Conservation (phyloP, 495 filamentous ascomycete species). For the Podospora pseudocomata region DNA sequence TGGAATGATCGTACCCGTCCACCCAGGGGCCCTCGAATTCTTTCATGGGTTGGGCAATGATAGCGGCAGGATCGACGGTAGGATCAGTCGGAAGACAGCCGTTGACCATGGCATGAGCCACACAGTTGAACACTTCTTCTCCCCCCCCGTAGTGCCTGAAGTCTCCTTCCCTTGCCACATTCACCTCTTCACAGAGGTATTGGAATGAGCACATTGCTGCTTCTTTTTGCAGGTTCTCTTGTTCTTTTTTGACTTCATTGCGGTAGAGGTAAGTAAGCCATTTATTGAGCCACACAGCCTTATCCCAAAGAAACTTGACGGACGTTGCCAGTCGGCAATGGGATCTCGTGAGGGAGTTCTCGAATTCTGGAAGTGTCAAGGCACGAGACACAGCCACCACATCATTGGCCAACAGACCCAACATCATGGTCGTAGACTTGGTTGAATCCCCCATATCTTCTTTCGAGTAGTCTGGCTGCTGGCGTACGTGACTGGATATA, state of each 20-base stretch:
- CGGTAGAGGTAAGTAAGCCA: slow-evolving; percentile 4
- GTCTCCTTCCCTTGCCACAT: background rate
- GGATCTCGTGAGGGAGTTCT: background rate
- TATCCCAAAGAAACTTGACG: slow-evolving; percentile 21
- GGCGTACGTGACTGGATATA: slow-evolving; percentile 13
- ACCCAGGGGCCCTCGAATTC: background rate
- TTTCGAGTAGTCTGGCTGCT: background rate
- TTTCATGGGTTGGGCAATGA: background rate
- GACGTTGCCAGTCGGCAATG: background rate
- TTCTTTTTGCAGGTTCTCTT: too few species aligned
- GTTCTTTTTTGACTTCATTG: background rate
- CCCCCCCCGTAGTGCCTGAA: background rate
- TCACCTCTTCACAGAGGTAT: background rate
- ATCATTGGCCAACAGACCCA: background rate
- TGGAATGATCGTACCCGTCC: background rate
- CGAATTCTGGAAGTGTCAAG: background rate
- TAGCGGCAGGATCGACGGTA: background rate
- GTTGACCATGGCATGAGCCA: background rate
- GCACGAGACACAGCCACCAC: background rate
- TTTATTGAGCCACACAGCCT: slow-evolving; percentile 14
- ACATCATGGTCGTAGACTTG: background rate
- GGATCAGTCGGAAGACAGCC: background rate
- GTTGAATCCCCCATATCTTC: slow-evolving; percentile 1
- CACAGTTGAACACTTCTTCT: background rate
- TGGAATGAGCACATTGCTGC: background rate